Evolutionary conservation across 129 eudicot species (phyloP).

Genomic region (Pulicaria dysenterica): DNA sequence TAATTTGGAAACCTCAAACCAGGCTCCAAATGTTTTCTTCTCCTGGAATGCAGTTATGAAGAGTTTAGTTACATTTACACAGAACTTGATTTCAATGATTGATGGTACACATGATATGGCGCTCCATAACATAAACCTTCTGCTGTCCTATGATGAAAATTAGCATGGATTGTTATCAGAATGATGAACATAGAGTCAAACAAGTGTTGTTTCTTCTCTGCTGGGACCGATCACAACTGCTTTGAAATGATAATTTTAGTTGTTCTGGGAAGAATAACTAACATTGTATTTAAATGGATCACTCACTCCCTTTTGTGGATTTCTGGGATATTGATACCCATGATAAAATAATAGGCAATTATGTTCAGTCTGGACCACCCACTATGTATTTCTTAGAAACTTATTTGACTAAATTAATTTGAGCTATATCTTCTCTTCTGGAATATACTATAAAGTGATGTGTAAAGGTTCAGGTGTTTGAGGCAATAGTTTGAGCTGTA

Average conservation of each 20-base stretch:
- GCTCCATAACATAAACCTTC: slow-evolving; percentile 15
- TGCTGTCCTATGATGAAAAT: background rate
- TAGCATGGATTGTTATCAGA: slow-evolving; percentile 2
- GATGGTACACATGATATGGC: background rate
- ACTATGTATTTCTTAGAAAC: background rate
- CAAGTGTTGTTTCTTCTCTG: background rate
- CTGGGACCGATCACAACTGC: background rate
- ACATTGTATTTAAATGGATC: background rate
- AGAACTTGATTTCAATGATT: background rate
- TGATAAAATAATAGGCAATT: background rate
- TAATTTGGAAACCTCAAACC: background rate
- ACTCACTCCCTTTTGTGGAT: background rate
- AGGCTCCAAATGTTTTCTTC: background rate
- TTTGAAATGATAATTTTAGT: background rate
- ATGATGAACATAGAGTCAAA: background rate
- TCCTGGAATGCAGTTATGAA: slow-evolving; percentile 3
- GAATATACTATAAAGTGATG: slow-evolving; percentile 3
- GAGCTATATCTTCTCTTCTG: background rate
- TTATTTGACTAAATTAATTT: background rate
- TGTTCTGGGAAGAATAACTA: background rate
- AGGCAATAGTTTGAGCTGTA: slow-evolving; percentile 14
- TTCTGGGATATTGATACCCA: slow-evolving; percentile 20
- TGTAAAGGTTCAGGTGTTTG: background rate
- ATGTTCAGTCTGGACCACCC: slow-evolving; percentile 18
- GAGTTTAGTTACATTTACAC: background rate